Conservation (phyloP, 2,329 filamentous ascomycete genomes). For the Aphanocladium album region DNA sequence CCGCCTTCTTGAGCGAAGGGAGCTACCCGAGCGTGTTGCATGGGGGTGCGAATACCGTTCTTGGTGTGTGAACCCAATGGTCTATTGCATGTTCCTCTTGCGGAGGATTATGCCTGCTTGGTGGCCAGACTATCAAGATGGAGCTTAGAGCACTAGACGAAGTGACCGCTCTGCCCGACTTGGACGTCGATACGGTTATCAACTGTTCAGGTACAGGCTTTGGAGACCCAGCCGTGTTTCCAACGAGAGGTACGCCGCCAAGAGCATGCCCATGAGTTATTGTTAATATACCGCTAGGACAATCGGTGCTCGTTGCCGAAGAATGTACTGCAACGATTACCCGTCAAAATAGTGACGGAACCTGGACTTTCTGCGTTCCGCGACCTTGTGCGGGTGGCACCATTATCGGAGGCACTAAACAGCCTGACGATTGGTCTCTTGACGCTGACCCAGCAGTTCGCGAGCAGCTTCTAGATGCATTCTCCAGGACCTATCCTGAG, state of each 20-base stretch:
- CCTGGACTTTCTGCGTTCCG: slow-evolving; percentile 59
- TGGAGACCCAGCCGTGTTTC: slow-evolving; percentile 35
- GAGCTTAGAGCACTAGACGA: slow-evolving; percentile 18
- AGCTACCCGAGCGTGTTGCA: slow-evolving; percentile 34
- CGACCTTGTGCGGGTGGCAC: slow-evolving; percentile 58
- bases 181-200: slow-evolving; percentile 25
- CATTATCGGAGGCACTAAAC: slow-evolving; percentile 62
- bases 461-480: slow-evolving; percentile 34
- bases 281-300: background rate
- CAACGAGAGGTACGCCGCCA: slow-evolving; percentile 34
- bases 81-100: slow-evolving; percentile 43
- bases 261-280: background rate
- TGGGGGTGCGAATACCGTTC: slow-evolving; percentile 43
- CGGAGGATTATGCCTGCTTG: slow-evolving; percentile 22
- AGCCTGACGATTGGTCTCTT: slow-evolving; percentile 51
- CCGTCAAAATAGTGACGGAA: slow-evolving; percentile 53
- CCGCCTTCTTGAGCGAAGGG: slow-evolving; percentile 26
- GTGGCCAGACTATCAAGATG: slow-evolving; percentile 23
- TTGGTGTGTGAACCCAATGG: slow-evolving; percentile 48
- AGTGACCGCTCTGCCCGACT: background rate
- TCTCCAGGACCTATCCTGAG: slow-evolving; percentile 30
- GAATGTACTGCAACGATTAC: slow-evolving; percentile 41
- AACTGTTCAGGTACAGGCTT: slow-evolving; percentile 45
- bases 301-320: slow-evolving; percentile 28
- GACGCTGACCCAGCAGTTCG: slow-evolving; percentile 34